phyloP scores from a whole-genome alignment of 495 filamentous ascomycete species.

The Pyronema omphalodes region DNA sequence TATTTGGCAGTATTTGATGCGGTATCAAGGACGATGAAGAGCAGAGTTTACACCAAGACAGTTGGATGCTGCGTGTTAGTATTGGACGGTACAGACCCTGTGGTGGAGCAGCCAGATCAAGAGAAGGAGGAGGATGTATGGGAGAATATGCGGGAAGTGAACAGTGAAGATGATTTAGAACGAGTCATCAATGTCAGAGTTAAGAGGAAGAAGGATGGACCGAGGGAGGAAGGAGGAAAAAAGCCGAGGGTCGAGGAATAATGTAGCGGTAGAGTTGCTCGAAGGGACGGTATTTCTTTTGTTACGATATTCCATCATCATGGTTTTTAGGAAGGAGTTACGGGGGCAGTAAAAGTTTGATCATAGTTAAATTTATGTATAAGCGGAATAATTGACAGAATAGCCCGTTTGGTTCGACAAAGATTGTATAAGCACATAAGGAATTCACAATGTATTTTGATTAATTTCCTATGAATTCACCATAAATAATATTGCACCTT shows the following conservation, averaged over 20 bases:
- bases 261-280: background rate
- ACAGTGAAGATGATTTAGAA: background rate
- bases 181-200: conserved; percentile 15
- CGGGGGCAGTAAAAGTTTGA: too few species aligned
- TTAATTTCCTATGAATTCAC: too few species aligned
- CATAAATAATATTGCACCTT: too few species aligned
- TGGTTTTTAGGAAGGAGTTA: too few species aligned
- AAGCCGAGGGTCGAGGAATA: conserved; percentile 13
- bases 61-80: conserved; percentile 14
- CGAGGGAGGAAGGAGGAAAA: conserved; percentile 6
- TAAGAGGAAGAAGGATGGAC: conserved; percentile 7
- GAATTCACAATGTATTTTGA: too few species aligned
- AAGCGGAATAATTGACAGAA: too few species aligned
- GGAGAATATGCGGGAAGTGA: conserved; percentile 21
- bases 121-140: conserved; percentile 16
- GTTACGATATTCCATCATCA: too few species aligned
- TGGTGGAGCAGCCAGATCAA: conserved; percentile 9
- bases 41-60: conserved; percentile 14
- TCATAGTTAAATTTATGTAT: too few species aligned
- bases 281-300: too few species aligned
- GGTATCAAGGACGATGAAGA: conserved; percentile 5
- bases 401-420: too few species aligned
- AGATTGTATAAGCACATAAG: too few species aligned
- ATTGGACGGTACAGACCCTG: conserved; percentile 12
- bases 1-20: conserved; percentile 20